Evolutionary conservation across 169 alveolate species (phyloP), one percentile per base, ranked within the genome.

Genomic region (Cyclospora cayetanensis): DNA sequence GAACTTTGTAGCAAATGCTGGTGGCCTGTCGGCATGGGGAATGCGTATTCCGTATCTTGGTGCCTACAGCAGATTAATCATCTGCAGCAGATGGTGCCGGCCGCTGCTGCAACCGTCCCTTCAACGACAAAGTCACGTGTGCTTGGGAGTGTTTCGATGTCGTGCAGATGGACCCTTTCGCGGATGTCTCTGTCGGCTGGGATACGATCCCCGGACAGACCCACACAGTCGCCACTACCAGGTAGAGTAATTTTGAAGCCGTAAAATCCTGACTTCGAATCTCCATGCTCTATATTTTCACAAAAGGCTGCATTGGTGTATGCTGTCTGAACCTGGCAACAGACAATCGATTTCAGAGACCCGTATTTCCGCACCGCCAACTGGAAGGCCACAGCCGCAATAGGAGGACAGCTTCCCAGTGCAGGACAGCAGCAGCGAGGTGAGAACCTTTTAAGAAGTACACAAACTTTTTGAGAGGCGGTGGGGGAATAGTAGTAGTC

Each of bases 131-230:
- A n/a, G n/a, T n/a, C n/a, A n/a, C n/a, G n/a, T n/a, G n/a, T n/a
- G n/a, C n/a, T n/a, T n/a, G n/a, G n/a, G n/a, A n/a, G n/a, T n/a
- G n/a, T n/a, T n/a, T n/a, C n/a, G n/a, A n/a, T 68, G 79, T 53
- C 60, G 68, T 25, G 41, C 93, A 76, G 96, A 94, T 42, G 96
- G 96, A 20, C 96, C 96, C 27, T 94, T 94, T 93, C 87, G 96
- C 12, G 96, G 95, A 39, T 94, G 95, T 85, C 91, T 94, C 35
- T 94, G 96, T 74, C 76, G 95, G 68, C 74, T 94, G 7, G 96
- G 96, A 27, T 94, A 94, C 63, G 96, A 94, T 37, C 96, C 96
- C 34, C 90, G 95, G 37, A 93, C 27, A 29, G 91, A 90, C 63
- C 91, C 95, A 4, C 90, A 86, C 37, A 91, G 95, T 53, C 77